Evolutionary conservation across 1,139 yeast genomes (phyloP), one percentile per base, ranked within the genome.

Genomic region (Scheffersomyces quercinus): DNA sequence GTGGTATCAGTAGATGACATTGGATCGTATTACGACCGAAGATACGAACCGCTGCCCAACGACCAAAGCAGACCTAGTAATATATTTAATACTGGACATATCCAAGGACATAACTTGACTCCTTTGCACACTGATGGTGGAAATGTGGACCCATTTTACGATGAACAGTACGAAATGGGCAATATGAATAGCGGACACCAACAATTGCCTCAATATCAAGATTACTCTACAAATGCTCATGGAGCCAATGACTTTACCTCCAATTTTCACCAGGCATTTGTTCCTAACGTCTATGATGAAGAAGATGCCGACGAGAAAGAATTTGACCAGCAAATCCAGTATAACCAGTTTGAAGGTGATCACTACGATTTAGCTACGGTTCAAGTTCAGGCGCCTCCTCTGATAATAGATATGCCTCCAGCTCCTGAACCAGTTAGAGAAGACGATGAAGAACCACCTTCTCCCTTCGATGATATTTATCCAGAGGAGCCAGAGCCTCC

Each of bases 211-310:
- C 35, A 31, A n/a, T 31, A 31, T 14, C 24, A 14, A n/a, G 35
- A 31, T 10, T 31, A 31, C 20, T 20, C 26, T 20, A 20, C 26
- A 3, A 20, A 20, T 20, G 26, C 26, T 20, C 26, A 6, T 20
- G 37, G 28, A 15, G n/a, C n/a, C 26, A 39, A 39, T 30, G 26
- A 20, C 26, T 20, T 6, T 20, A 35, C 37, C 31, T 11, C 38
- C 12, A 30, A 28, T 28, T 69, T 61, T 48, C 59, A 61, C 45
- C 75, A 72, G 51, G 70, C 79, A 6, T 74, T 74, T 49, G 78
- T 73, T 5, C 77, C 79, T n/a, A 71, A 73, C 49, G 74, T 66
- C 13, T 73, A 74, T 47, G 75, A 68, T 33, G 74, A 66, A 28
- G 73, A 69, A 29, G 76, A 71, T 45, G 70, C 67, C 32, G 79